Conservation (phyloP, 2,329 filamentous ascomycete species). For the Teratosphaeria pseudoeucalypti region DNA sequence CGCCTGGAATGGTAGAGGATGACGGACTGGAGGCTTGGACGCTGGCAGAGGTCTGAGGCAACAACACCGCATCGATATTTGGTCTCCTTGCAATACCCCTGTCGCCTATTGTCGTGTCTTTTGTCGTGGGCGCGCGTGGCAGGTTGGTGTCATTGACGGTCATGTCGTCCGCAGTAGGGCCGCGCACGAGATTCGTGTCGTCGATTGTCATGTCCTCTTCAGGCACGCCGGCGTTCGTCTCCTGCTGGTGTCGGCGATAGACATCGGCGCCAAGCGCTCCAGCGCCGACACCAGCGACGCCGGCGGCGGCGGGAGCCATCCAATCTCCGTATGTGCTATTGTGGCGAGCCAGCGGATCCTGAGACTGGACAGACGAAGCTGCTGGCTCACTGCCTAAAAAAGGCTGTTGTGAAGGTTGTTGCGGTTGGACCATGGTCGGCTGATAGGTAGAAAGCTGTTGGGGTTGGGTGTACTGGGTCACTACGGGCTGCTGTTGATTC, state of each 20-base stretch:
- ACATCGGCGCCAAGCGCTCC: slow-evolving; percentile 20
- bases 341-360: slow-evolving; percentile 9
- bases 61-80: background rate
- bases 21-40: background rate
- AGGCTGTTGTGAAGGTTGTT: slow-evolving; percentile 8
- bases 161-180: background rate
- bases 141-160: background rate
- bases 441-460: slow-evolving; percentile 2
- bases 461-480: slow-evolving; percentile 3
- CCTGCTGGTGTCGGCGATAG: slow-evolving; percentile 13
- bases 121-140: background rate
- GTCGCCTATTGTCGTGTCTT: background rate
- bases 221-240: slow-evolving; percentile 2
- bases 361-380: background rate
- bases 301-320: slow-evolving; percentile 41
- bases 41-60: background rate
- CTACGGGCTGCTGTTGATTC: slow-evolving; percentile 8
- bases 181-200: background rate
- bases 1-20: background rate
- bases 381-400: slow-evolving; percentile 18
- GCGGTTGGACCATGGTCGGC: background rate
- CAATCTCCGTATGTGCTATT: slow-evolving; percentile 40
- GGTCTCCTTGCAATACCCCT: background rate
- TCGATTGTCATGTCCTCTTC: background rate
- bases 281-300: slow-evolving; percentile 32